Evolutionary conservation across 352 stramenopile genomes (phyloP).

Genomic region (Globisporangium canariense): DNA sequence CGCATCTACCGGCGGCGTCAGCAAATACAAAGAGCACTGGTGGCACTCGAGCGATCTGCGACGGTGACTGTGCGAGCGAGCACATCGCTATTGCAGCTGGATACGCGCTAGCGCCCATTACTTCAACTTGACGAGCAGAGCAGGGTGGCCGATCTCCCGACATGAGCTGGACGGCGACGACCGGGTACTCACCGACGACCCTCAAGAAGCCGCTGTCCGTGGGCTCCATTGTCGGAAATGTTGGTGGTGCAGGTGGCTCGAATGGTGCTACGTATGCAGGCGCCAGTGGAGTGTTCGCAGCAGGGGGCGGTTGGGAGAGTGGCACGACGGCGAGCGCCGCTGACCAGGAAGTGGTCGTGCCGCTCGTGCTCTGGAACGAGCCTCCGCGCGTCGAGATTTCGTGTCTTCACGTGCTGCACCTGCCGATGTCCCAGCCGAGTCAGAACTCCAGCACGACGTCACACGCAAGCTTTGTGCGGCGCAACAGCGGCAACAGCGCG

Average conservation of each 20-base stretch:
- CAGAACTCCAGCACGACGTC: slow-evolving; percentile 51
- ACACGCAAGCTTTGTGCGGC: slow-evolving; percentile 26
- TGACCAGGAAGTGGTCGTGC: slow-evolving; percentile 48
- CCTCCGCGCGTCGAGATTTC: slow-evolving; percentile 47
- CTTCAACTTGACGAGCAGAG: slow-evolving; percentile 15
- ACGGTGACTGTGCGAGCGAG: slow-evolving; percentile 1
- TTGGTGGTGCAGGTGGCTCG: neutral
- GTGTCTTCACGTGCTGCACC: slow-evolving; percentile 56
- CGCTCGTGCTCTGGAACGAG: slow-evolving; percentile 68
- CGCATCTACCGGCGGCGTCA: neutral
- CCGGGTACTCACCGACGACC: slow-evolving; percentile 22
- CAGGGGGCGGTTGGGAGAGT: slow-evolving; percentile 4
- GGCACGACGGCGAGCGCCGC: neutral
- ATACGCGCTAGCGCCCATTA: neutral
- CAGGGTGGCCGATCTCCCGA: neutral
- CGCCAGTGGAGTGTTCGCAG: neutral
- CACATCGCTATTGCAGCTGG: neutral
- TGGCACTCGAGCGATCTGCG: neutral
- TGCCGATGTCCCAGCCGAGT: slow-evolving; percentile 65
- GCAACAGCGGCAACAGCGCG: slow-evolving; percentile 14
- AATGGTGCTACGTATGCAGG: neutral
- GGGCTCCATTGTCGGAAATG: slow-evolving; percentile 6
- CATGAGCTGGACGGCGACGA: slow-evolving; percentile 29
- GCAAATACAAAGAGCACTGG: neutral
- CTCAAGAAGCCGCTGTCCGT: slow-evolving; percentile 21